Conservation (phyloP, 257 asterid genomes). For the Solanum etuberosum region DNA sequence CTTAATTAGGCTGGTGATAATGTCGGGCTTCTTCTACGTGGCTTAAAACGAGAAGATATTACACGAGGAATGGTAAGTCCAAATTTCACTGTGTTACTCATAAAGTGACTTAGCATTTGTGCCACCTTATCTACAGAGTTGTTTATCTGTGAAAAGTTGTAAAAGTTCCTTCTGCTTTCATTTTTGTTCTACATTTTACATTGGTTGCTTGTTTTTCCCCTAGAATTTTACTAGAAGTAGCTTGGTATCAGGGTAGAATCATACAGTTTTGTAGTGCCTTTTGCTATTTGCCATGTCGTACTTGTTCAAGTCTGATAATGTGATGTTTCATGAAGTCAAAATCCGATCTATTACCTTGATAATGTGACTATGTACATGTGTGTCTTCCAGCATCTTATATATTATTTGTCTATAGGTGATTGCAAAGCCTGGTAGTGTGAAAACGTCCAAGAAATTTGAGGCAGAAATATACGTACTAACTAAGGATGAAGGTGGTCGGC, state of each 20-base stretch:
- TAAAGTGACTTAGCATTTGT: neutral
- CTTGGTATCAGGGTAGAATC: neutral
- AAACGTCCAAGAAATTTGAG: constrained; percentile 84
- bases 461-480: constrained; percentile 98
- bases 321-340: neutral
- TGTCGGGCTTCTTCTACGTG: constrained; percentile 95
- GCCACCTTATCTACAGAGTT: neutral
- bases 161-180: neutral
- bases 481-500: constrained; percentile 99
- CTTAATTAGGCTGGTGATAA: constrained; percentile 91
- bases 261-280: neutral
- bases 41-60: constrained; percentile 87
- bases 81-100: neutral
- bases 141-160: neutral
- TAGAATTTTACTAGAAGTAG: neutral
- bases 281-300: neutral
- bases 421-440: constrained; percentile 79
- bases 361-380: neutral
- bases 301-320: neutral
- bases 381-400: neutral
- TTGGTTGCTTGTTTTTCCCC: neutral
- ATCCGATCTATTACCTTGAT: neutral
- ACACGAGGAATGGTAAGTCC: constrained; percentile 83
- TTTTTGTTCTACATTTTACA: neutral
- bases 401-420: constrained; percentile 44